phyloP scores from a whole-genome alignment of 2,329 filamentous ascomycete species.

The Macrophomina tecta region DNA sequence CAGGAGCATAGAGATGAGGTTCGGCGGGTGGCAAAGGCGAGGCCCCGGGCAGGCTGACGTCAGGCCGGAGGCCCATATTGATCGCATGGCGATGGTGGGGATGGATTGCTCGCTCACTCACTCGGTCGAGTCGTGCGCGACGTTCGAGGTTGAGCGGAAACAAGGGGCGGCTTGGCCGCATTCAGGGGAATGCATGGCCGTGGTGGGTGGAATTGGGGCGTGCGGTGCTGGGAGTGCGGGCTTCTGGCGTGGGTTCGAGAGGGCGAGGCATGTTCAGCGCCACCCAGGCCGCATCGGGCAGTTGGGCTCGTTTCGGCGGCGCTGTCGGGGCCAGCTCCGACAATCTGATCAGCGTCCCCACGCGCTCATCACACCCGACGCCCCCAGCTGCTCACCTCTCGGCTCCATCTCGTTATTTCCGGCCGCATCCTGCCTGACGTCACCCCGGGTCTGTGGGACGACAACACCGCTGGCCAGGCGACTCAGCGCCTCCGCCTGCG shows the following conservation, averaged over 20 bases:
- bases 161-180: neutral
- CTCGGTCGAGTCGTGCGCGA: constrained; percentile 19
- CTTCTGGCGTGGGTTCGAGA: neutral
- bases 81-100: too few species aligned
- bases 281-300: constrained; percentile 8
- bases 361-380: constrained; percentile 13
- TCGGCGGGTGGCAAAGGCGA: neutral
- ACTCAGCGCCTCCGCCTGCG: neutral
- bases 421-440: constrained; percentile 6
- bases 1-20: neutral
- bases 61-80: neutral
- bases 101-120: neutral
- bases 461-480: neutral
- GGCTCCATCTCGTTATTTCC: constrained; percentile 3
- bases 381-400: neutral
- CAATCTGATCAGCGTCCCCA: neutral
- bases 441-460: neutral
- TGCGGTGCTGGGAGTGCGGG: neutral
- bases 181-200: constrained; percentile 13
- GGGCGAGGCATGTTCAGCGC: too few species aligned
- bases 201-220: neutral
- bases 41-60: neutral
- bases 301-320: constrained; percentile 13
- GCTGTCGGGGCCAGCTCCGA: constrained; percentile 22
- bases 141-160: constrained; percentile 21